Evolutionary conservation across 208 protist species (phyloP), one percentile per base, ranked within the genome.

Genomic region (Vickermania spadyakhi): DNA sequence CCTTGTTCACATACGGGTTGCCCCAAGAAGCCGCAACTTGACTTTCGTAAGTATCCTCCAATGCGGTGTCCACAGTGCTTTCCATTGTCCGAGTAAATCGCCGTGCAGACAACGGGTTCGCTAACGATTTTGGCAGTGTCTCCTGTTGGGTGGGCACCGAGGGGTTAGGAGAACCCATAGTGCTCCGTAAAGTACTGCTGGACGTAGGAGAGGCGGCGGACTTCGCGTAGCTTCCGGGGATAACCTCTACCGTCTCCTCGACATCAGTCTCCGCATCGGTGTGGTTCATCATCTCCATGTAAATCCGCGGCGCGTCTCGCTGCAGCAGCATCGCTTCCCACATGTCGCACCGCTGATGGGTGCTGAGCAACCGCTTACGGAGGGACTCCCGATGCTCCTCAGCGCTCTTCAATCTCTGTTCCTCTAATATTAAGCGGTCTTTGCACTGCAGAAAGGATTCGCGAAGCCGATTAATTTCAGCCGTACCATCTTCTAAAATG

Each of bases 1-100:
- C 62, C 60, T 90, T 90, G 11, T 61, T 64, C 2, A 84, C 68
- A 56, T 92, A 89, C 21, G 85, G 85, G 62, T 92, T 92, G 31
- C 73, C 75, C 85, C 85, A 92, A 42, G 75, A 77, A 45, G 56
- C 54, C 0, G 85, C 72, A n/a, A 89, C 71, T 31, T 73, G 66
- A 21, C 72, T 50, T 61, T 92, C 85, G 65, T 86, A 73, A 2
- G 57, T 66, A 2, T 81, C 70, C 65, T 78, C 56, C n/a, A 57
- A 18, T 13, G 65, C 49, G 23, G 60, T 41, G 13, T 51, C 52
- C 13, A 59, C 53, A 3, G 21, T 55, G 51, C 11, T 26, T 7
- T 23, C n/a, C n/a, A 7, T 13, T 7, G 26, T 18, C n/a, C 27
- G 60, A 50, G 45, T 58, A 52, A n/a, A 57, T 50, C 3, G 45